Base-by-base conservation (phyloP, 1,284 basidiomycete species). In the Trametes polyzona region DNA sequence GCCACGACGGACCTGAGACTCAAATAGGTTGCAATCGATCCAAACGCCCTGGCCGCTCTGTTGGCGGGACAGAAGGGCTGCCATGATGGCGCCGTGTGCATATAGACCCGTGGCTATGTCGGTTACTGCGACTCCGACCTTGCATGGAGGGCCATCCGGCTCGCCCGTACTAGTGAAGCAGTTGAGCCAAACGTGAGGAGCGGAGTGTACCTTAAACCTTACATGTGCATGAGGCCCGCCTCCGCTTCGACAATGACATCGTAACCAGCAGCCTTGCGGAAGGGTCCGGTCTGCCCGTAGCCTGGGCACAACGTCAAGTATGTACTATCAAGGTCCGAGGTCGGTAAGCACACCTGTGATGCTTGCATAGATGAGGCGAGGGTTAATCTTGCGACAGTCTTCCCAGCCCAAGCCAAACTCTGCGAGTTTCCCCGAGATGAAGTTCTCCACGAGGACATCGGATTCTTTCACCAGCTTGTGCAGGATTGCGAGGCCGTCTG, bases 161-260 rank as follows among this genome's bases (percentile, higher is more conserved):
- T 98, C 96, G 43, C 95, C 95, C 9, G 96, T 98, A 67, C 90
- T 92, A 57, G 23, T 5, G 17, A 33, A 8, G 35, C 14, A 33
- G 10, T 7, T 39, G 42, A 55, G 19, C 56, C 7, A 35, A 26
- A 47, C 46, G 27, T 19, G 29, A 12, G 19, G 4, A 4, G 11
- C 16, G 41, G 41, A 42, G 41, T n/a, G n/a, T 17, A 35, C n/a
- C 11, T 11, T 1, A 7, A 7, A 42, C 17, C 41, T 26, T 51
- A 92, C 88, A 96, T 96, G 73, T 96, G 93, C 93, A 96, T 96
- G 47, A 96, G 74, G 12, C 95, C 95, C 26, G 94, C 94, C 74
- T 96, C 93, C 11, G 87, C 94, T 71, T 95, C 93, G 37, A 95
- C 91, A 30, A 93, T 83, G 26, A 96, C 95, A 70, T 96, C 94